Evolutionary conservation across 192 early-diverging fungal genomes (phyloP).

Genomic region (Coemansia sp.): DNA sequence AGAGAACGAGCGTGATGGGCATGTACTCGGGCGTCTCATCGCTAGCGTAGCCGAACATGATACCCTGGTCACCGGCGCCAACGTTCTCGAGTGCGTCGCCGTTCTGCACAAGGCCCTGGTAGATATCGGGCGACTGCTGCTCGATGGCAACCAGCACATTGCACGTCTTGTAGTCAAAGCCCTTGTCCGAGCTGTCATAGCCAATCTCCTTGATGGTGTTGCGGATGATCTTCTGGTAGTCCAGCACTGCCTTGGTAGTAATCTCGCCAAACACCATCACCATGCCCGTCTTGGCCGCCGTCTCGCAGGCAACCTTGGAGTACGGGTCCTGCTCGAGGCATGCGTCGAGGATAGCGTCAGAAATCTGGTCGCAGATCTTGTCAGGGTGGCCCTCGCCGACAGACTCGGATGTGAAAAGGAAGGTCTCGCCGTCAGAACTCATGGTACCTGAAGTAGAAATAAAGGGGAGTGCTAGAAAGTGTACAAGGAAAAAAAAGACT

Average conservation of each 20-base stretch:
- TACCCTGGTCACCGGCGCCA: conserved; percentile 99
- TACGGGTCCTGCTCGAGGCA: conserved; percentile 91
- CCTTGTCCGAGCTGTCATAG: conserved; percentile 98
- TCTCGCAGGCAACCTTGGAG: conserved; percentile 99
- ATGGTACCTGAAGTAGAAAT: conserved; percentile 15
- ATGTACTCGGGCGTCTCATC: conserved; percentile 99
- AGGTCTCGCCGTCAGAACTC: conserved; percentile 70
- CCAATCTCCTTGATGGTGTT: conserved; percentile 99
- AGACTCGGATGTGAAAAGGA: conserved; percentile 99
- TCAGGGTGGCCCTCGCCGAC: conserved; percentile 99
- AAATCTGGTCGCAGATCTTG: conserved; percentile 99
- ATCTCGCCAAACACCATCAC: conserved; percentile 99
- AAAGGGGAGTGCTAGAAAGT: conserved; percentile 1
- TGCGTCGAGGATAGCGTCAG: conserved; percentile 98
- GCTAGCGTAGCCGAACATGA: conserved; percentile 94
- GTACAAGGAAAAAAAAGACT: neutral
- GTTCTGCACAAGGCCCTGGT: conserved; percentile 95
- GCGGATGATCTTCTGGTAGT: conserved; percentile 99
- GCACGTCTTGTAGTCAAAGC: conserved; percentile 99
- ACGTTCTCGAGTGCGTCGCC: conserved; percentile 91
- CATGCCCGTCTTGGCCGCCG: conserved; percentile 99
- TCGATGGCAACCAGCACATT: conserved; percentile 99
- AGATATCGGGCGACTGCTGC: conserved; percentile 99
- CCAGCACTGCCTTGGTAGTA: conserved; percentile 95
- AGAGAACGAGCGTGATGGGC: conserved; percentile 92